Conservation (phyloP, 2,329 filamentous ascomycete genomes). For the Bipolaris bicolor region DNA sequence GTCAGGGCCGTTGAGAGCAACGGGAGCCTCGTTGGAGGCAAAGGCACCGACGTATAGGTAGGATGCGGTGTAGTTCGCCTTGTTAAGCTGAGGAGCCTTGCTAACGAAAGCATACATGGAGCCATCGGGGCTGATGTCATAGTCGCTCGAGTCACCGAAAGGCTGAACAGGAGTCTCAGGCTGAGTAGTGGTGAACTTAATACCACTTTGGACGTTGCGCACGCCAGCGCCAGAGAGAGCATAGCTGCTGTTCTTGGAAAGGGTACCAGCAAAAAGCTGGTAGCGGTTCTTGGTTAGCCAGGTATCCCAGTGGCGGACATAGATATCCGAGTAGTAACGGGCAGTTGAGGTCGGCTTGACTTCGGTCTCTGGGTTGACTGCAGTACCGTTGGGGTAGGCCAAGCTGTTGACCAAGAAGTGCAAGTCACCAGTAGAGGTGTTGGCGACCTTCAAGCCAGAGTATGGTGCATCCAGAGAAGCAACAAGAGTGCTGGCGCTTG, state of each 20-base stretch:
- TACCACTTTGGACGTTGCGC: conserved; percentile 65
- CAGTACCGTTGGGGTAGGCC: conserved; percentile 70
- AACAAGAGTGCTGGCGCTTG: conserved; percentile 39
- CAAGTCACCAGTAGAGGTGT: conserved; percentile 48
- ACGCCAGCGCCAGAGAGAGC: conserved; percentile 44
- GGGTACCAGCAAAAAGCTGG: conserved; percentile 73
- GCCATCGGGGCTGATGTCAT: conserved; percentile 71
- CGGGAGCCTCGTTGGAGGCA: conserved; percentile 58
- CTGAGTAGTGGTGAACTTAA: conserved; percentile 59
- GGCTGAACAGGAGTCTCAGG: conserved; percentile 74
- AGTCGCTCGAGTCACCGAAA: conserved; percentile 79
- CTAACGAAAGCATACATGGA: conserved; percentile 70
- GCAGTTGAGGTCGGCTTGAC: conserved; percentile 66
- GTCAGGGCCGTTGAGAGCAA: conserved; percentile 43
- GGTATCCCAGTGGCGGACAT: conserved; percentile 81
- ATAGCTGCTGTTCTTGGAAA: conserved; percentile 50
- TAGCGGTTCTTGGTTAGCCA: conserved; percentile 73
- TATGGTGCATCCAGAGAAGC: conserved; percentile 55
- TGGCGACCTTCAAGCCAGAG: conserved; percentile 57
- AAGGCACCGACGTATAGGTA: conserved; percentile 79
- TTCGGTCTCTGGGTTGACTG: conserved; percentile 70
- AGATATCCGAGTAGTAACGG: conserved; percentile 75
- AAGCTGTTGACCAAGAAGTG: conserved; percentile 62
- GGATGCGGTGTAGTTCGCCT: conserved; percentile 78
- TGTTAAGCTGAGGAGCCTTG: conserved; percentile 74